Base-by-base conservation (phyloP, 2,329 filamentous ascomycete species). In the Cadophora malorum region DNA sequence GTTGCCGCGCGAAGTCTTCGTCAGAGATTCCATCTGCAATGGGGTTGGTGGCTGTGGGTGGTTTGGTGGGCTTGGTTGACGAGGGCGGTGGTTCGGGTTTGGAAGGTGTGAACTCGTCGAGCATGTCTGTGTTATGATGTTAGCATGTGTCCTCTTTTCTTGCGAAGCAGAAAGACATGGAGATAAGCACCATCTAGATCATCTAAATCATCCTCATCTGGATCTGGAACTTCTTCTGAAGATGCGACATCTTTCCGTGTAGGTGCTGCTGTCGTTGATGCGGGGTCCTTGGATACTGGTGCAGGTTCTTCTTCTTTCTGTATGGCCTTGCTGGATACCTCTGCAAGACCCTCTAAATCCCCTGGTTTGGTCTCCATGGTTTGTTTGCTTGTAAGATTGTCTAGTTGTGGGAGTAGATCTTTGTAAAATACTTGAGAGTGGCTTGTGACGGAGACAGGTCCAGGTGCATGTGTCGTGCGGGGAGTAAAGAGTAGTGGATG, bases 171-270 rank as follows among this genome's bases (percentile, higher is more conserved):
- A 28, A 28, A 5, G 28, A 28, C 28, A 28, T 28, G 28, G 28
- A 28, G 28, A 3, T 28, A 28, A 28, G 0, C 80, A 93, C 92
- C 93, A 80, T 99, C 96, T 55, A 99, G 83, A 76, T 98, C 96
- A 76, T 97, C 92, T 23, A 96, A 82, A 74, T 96, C 92, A 79
- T 96, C 96, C 80, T 97, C 94, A 72, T 98, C 95, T 7, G 94
- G 95, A 76, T 97, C 95, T 23, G 94, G 90, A 19, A 91, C 89
- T 73, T 91, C 86, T 25, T 85, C 86, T 25, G 79, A 74, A 64
- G 61, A 55, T 61, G 64, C 33, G 50, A 61, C 65, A 41, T 64
- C 63, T 33, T 67, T 63, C 19, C 67, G 53, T 41, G 55, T 56
- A 38, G 63, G 31, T 23, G 45, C 58, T 52, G 66, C 69, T 56